These are phyloP conservation scores for Stachybotrys chartarum DNA, from an alignment of 2,329 filamentous ascomycete genomes.

Conservation along the genomic window DNA sequence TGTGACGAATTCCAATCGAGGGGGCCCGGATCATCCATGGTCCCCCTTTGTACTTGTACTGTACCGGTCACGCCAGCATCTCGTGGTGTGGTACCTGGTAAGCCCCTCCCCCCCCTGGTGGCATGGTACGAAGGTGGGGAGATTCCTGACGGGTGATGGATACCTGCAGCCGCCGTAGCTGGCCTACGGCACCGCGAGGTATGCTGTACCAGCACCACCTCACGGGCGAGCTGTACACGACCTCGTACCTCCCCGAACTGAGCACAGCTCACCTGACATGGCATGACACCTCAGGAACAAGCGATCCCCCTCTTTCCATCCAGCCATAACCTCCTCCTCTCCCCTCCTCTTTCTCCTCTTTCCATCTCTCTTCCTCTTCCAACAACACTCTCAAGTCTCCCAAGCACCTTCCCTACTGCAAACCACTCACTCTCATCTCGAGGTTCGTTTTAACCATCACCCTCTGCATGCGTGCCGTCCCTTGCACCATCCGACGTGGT, in stretches of 20 bases:
- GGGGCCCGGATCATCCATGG: background rate
- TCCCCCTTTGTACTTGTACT: background rate
- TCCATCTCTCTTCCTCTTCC: background rate
- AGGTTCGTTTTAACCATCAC: constrained; percentile 6
- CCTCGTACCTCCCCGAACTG: background rate
- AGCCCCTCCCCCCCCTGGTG: background rate
- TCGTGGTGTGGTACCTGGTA: background rate
- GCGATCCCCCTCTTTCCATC: background rate
- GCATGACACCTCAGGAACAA: background rate
- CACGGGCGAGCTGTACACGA: background rate
- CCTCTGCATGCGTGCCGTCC: background rate
- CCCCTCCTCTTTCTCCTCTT: background rate
- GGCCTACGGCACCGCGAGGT: background rate
- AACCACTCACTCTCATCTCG: constrained; percentile 4
- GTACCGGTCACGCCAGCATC: background rate
- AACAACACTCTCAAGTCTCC: background rate
- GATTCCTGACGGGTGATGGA: background rate
- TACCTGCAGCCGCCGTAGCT: background rate
- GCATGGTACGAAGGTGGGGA: background rate
- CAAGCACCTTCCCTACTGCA: background rate
- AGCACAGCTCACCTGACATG: background rate
- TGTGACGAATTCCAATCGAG: constrained; percentile 27
- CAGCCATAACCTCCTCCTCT: background rate
- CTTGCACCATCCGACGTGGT: background rate
- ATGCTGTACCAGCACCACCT: background rate